These are phyloP conservation scores for Termitomyces sp. DNA, from an alignment of 768 basidiomycete genomes.

Conservation along the genomic window DNA sequence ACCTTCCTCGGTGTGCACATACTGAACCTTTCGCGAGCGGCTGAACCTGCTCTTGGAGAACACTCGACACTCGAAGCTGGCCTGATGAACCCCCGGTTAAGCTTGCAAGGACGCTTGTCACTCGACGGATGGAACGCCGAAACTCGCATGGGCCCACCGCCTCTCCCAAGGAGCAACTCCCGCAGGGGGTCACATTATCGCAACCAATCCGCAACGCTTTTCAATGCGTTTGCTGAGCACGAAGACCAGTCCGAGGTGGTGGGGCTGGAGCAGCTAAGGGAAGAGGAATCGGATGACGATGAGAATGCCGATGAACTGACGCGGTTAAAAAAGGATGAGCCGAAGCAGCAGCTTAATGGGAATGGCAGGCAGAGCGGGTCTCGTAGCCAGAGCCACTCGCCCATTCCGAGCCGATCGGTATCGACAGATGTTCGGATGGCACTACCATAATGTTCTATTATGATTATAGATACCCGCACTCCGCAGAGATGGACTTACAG, in stretches of 20 bases:
- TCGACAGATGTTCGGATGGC: slow-evolving; percentile 15
- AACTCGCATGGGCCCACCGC: slow-evolving; percentile 21
- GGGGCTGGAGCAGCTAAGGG: slow-evolving; percentile 58
- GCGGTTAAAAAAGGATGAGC: slow-evolving; percentile 24
- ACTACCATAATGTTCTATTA: slow-evolving; percentile 5
- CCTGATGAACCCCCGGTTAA: slow-evolving; percentile 73
- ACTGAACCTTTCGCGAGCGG: slow-evolving; percentile 71
- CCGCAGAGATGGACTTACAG: slow-evolving; percentile 14
- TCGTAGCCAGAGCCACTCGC: slow-evolving; percentile 54
- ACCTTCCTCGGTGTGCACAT: slow-evolving; percentile 98
- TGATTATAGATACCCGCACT: slow-evolving; percentile 13
- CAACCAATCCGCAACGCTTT: slow-evolving; percentile 60
- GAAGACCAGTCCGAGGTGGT: slow-evolving; percentile 35
- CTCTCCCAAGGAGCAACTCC: slow-evolving; percentile 37
- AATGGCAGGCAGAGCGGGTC: slow-evolving; percentile 30
- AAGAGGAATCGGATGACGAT: slow-evolving; percentile 50
- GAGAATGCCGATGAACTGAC: slow-evolving; percentile 45
- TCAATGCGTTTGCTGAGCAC: slow-evolving; percentile 69
- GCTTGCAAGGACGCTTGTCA: slow-evolving; percentile 76
- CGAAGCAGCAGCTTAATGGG: slow-evolving; percentile 13
- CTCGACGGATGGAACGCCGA: slow-evolving; percentile 68
- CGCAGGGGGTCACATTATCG: slow-evolving; percentile 65
- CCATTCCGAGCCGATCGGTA: slow-evolving; percentile 23
- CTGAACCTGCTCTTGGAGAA: slow-evolving; percentile 38
- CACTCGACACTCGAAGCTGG: slow-evolving; percentile 55